Base-by-base conservation (phyloP, 2,329 filamentous ascomycete genomes). In the Ophiocordyceps australis region DNA sequence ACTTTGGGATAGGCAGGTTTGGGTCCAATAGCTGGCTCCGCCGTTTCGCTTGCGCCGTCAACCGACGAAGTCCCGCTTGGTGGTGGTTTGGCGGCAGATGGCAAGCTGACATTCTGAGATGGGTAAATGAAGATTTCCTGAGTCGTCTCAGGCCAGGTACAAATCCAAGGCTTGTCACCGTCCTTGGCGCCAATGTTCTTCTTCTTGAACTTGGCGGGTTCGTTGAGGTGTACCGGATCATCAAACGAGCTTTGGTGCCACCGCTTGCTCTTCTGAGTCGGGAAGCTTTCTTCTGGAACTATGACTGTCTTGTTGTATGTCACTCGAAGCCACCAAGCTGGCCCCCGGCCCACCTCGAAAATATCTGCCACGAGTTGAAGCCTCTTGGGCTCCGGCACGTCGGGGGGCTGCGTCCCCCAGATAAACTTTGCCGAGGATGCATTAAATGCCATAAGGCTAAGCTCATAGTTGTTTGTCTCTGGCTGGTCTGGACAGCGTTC, bases 81-180 rank as follows among this genome's bases (percentile, higher is more conserved):
- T n/a, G n/a, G n/a, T n/a, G n/a, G n/a, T n/a, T n/a, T n/a, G 14
- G 32, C 25, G 2, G 36, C 28, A 6, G 34, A 28, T 7, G 28
- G 23, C 7, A 43, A 42, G 34, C 55, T 63, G 27, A 50, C 54
- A 35, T 62, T 65, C 35, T 68, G 60, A 14, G 49, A 46, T 1
- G 63, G 54, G 33, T 68, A 72, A 21, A 72, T 62, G 35, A 68
- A 67, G 4, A 68, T 43, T 26, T 71, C 64, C 5, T 71, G 47
- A 3, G 55, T 49, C 1, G 63, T 68, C 16, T 56, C 50, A 3
- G 63, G 60, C 65, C 66, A 72, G 3, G 50, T 59, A 38, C 66
- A 72, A 14, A 71, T 52, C 66, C 66, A 72, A 1, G 61, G 59
- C 30, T 48, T 59, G 24, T 69, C 63, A 3, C 65, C 65, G 0